These are phyloP conservation scores for Salix suchowensis DNA, from an alignment of 345 rosid species.

Conservation along the genomic window DNA sequence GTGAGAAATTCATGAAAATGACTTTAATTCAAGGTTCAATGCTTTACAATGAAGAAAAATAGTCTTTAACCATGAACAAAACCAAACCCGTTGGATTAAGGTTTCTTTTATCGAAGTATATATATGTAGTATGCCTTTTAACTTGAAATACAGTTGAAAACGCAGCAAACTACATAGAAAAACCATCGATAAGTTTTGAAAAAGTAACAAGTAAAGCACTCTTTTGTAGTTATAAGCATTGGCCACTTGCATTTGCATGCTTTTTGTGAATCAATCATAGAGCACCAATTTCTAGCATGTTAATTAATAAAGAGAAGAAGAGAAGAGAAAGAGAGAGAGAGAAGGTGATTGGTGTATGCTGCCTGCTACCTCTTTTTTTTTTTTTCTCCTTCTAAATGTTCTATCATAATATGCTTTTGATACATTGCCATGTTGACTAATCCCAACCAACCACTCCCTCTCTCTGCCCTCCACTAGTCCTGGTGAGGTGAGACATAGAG, in stretches of 20 bases:
- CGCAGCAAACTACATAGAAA: no score
- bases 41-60: no score
- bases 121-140: no score
- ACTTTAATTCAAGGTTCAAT: no score
- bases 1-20: no score
- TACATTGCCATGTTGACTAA: slow-evolving; percentile 47
- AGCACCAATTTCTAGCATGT: slow-evolving; percentile 24
- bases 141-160: no score
- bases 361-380: not conserved
- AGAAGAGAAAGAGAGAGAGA: not conserved
- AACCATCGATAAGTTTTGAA: not conserved
- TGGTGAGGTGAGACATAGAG: slow-evolving; percentile 2
- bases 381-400: slow-evolving; percentile 1
- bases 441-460: slow-evolving; percentile 25
- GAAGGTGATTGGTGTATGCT: not conserved
- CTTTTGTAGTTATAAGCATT: not conserved
- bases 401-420: slow-evolving; percentile 32
- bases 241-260: slow-evolving; percentile 30
- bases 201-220: not conserved
- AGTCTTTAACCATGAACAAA: no score
- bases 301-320: not conserved
- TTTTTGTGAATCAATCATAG: slow-evolving; percentile 30
- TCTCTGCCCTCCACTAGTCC: slow-evolving; percentile 1
- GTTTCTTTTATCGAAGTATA: no score
- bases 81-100: no score